Evolutionary conservation across 108 stramenopile species (phyloP), one percentile per base, ranked within the genome.

Genomic region (Pseudonitzschia delicatissima): DNA sequence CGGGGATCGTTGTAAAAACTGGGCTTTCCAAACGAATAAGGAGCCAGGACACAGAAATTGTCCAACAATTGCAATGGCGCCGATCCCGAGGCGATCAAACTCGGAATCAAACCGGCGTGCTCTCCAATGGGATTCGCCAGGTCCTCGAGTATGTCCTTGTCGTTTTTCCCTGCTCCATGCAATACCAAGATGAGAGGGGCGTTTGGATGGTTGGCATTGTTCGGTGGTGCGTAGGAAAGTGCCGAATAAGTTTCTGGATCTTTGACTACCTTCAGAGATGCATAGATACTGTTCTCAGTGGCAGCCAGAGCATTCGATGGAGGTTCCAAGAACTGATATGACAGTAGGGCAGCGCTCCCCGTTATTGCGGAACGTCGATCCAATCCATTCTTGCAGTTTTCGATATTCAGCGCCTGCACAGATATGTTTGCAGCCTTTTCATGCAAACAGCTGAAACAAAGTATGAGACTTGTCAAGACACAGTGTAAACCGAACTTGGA

Each of bases 1-100:
- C 91, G 66, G 18, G 88, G 79, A 55, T 93, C 88, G 33, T 84
- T 74, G 57, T 93, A 93, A 27, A 92, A 79, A 47, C 82, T 87
- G 3, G 48, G 64, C 62, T 75, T 81, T 27, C 83, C 83, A n/a
- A 50, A 78, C 25, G 76, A 74, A 64, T 87, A 93, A 0, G 91
- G 91, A 29, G 91, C 84, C 23, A 93, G 71, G 1, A 93, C 77
- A 0, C 77, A 76, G 67, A 90, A 90, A 50, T 88, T 87, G 0
- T 92, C 72, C 0, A 68, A 12, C 15, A 90, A 66, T 1, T 67
- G 47, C 5, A 62, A 12, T 26, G 88, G 91, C 32, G 91, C 91
- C 64, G 64, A 66, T 1, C 63, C 37, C 0, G 69, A 62, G 5
- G 73, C 66, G 34, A 93, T 76, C 44, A 93, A 62, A 45, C 80